Evolutionary conservation across 495 filamentous ascomycete species (phyloP).

Genomic region (Penicillium cosmopolitanum): DNA sequence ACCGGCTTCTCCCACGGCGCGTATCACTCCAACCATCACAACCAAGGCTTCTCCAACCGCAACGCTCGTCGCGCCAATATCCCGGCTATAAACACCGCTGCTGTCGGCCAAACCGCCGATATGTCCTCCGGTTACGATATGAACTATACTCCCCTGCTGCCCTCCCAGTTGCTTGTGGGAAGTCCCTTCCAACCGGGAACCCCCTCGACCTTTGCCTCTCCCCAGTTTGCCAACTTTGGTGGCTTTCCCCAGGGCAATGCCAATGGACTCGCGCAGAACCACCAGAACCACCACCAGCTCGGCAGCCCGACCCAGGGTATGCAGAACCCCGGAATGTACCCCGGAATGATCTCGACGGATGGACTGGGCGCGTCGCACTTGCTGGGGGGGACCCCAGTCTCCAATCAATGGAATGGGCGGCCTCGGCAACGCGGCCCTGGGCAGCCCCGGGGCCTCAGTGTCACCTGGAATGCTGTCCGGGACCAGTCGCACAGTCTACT

Average conservation of each 20-base stretch:
- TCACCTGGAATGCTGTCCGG: constrained; percentile 81
- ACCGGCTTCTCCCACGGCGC: constrained; percentile 92
- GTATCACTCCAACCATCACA: constrained; percentile 73
- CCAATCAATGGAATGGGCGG: constrained; percentile 74
- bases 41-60: constrained; percentile 78
- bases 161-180: constrained; percentile 90
- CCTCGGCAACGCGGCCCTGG: constrained; percentile 59
- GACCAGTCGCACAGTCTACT: constrained; percentile 93
- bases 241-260: constrained; percentile 72
- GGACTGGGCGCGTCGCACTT: constrained; percentile 70
- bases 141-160: constrained; percentile 96
- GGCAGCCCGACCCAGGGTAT: constrained; percentile 65
- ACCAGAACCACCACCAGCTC: constrained; percentile 57
- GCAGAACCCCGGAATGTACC: constrained; percentile 72
- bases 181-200: constrained; percentile 97
- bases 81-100: constrained; percentile 86
- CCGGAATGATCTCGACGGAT: constrained; percentile 76
- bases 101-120: constrained; percentile 63
- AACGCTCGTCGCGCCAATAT: constrained; percentile 84
- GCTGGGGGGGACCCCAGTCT: constrained; percentile 79
- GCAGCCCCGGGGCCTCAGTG: constrained; percentile 69
- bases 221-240: constrained; percentile 85
- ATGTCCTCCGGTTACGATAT: constrained; percentile 92
- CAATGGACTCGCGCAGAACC: constrained; percentile 59
- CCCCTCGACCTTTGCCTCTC: constrained; percentile 83